A percentile compares a stretch with the other conserved stretches of the same genome.
These are phyloP conservation scores for Polygonum maritimum DNA, from an alignment of 148 eudicot genomes.

Conservation along the genomic window DNA sequence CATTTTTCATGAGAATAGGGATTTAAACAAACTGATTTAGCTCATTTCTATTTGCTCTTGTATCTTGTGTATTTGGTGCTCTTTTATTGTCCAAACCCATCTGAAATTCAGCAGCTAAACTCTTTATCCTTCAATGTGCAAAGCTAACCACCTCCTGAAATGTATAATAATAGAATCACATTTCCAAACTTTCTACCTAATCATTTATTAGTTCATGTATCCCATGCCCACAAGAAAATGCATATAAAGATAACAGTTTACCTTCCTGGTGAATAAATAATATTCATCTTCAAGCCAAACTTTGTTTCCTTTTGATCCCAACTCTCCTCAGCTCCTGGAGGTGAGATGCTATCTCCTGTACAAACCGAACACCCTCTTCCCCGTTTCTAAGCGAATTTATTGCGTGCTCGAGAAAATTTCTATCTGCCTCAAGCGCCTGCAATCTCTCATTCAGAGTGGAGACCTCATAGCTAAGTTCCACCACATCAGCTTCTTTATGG, in stretches of 20 bases:
- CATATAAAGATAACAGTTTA: background rate
- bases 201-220: background rate
- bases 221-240: background rate
- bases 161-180: background rate
- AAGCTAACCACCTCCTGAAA: background rate
- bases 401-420: slow-evolving; percentile 30
- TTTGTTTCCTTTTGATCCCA: slow-evolving; percentile 26
- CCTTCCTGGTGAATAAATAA: background rate
- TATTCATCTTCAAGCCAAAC: slow-evolving; percentile 14
- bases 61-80: background rate
- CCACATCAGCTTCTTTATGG: slow-evolving; percentile 24
- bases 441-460: slow-evolving; percentile 33
- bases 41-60: background rate
- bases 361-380: slow-evolving; percentile 26
- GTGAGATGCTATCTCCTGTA: slow-evolving; percentile 46
- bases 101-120: no score
- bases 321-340: slow-evolving; percentile 31
- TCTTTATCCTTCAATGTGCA: no score
- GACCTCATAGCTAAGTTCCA: slow-evolving; percentile 28
- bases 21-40: background rate
- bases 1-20: background rate
- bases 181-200: no score
- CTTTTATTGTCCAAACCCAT: no score
- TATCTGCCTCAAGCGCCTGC: slow-evolving; percentile 45
- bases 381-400: slow-evolving; percentile 30